These are phyloP conservation scores for Solanum phureja DNA, from an alignment of 257 asterid genomes.

Conservation along the genomic window DNA sequence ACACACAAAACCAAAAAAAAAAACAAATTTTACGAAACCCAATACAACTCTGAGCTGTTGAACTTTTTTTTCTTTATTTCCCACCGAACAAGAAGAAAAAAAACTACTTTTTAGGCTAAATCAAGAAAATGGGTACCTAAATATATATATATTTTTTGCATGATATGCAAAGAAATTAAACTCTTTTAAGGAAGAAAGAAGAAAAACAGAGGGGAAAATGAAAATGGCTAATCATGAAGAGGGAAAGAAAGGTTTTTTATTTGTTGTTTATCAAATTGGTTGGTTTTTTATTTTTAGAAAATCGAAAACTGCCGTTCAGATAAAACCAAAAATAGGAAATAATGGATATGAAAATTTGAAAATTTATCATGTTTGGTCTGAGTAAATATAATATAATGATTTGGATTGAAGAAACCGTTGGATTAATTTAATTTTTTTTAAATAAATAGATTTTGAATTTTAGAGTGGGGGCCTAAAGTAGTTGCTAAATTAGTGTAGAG, in stretches of 20 bases:
- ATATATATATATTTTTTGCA: background rate
- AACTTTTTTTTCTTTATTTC: background rate
- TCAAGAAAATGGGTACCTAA: background rate
- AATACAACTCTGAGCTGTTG: background rate
- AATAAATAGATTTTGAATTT: conserved; percentile 14
- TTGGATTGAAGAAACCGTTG: conserved; percentile 22
- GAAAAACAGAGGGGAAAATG: background rate
- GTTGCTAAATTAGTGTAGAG: background rate
- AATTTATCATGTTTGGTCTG: background rate
- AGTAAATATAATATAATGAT: background rate
- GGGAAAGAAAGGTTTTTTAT: background rate
- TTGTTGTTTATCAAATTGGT: background rate
- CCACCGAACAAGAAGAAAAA: background rate
- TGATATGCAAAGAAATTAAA: background rate
- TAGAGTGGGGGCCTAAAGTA: background rate
- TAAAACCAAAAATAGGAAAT: background rate
- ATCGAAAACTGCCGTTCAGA: background rate
- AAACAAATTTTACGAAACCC: background rate
- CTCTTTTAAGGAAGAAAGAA: background rate
- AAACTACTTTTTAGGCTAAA: background rate
- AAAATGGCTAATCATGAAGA: background rate
- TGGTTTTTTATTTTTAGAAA: conserved; percentile 3
- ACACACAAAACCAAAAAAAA: background rate
- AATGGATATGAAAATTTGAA: conserved; percentile 14
- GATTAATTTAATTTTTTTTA: conserved; percentile 8